phyloP scores from a whole-genome alignment of 768 basidiomycete species.

The Pilatotrama ljubarskyi region DNA sequence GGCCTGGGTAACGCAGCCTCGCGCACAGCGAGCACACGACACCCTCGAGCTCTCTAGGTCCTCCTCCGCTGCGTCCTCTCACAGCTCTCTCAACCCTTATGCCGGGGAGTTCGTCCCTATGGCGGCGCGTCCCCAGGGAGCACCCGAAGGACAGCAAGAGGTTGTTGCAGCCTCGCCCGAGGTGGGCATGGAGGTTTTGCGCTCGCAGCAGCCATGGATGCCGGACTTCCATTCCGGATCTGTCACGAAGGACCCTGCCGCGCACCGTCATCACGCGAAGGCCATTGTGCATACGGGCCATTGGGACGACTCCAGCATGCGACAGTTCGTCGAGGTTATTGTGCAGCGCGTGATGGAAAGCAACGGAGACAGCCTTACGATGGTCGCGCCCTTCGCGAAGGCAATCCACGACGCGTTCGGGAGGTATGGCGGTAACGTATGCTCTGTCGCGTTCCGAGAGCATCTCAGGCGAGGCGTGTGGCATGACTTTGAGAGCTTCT shows the following conservation, averaged over 20 bases:
- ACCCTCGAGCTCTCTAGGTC: background rate
- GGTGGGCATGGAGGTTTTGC: background rate
- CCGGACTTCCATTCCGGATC: slow-evolving; percentile 8
- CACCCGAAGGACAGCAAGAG: background rate
- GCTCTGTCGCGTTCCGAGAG: background rate
- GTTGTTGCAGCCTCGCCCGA: background rate
- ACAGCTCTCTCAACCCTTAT: slow-evolving; percentile 3
- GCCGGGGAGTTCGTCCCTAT: slow-evolving; percentile 17
- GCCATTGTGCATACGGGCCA: slow-evolving; percentile 11
- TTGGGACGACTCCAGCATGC: slow-evolving; percentile 12
- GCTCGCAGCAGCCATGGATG: slow-evolving; percentile 10
- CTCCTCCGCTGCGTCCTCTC: background rate
- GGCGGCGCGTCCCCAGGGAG: background rate
- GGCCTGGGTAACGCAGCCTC: slow-evolving; percentile 1
- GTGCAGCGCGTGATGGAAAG: slow-evolving; percentile 12
- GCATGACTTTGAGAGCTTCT: slow-evolving; percentile 14
- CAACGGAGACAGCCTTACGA: background rate
- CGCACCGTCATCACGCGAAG: slow-evolving; percentile 1
- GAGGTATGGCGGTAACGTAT: background rate
- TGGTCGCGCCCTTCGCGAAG: slow-evolving; percentile 10
- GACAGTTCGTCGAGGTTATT: slow-evolving; percentile 7
- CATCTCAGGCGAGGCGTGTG: background rate
- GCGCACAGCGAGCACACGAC: background rate
- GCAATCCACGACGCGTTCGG: slow-evolving; percentile 1
- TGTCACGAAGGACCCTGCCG: background rate